Percentiles rank a stretch among this genome's conserved stretches.
Evolutionary conservation across 2,329 filamentous ascomycete genomes (phyloP).

Genomic region (Gaeumannomyces sp.): DNA sequence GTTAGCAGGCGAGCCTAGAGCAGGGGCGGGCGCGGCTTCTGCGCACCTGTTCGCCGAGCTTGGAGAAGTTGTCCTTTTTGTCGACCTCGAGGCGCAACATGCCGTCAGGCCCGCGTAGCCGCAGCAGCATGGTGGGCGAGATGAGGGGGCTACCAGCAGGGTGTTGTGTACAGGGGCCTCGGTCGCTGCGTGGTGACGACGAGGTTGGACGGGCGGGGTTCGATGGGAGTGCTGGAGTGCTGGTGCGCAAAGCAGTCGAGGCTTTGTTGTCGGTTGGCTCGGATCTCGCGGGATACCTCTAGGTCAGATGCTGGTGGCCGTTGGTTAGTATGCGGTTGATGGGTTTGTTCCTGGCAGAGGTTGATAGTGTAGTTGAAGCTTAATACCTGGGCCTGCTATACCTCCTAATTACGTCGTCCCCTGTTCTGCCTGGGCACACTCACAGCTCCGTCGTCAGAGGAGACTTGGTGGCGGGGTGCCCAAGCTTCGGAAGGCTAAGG

Average conservation of each 20-base stretch:
- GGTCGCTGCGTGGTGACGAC: not conserved
- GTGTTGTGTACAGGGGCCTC: too few relatives aligned
- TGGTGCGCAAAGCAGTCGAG: too few relatives aligned
- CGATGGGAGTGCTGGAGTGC: too few relatives aligned
- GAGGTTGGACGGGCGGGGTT: too few relatives aligned
- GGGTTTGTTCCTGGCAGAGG: too few relatives aligned
- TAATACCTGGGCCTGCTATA: too few relatives aligned
- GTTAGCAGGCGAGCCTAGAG: conserved; percentile 14
- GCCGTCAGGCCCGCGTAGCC: conserved; percentile 87
- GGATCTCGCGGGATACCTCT: not conserved
- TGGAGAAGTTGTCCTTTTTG: conserved; percentile 63
- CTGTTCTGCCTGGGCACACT: not conserved
- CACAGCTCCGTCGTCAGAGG: not conserved
- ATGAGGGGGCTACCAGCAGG: not conserved
- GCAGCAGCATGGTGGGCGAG: conserved; percentile 62
- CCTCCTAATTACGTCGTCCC: not conserved
- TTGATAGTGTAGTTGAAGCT: too few relatives aligned
- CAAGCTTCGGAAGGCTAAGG: not conserved
- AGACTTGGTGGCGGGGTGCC: not conserved
- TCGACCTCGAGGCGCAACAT: conserved; percentile 81
- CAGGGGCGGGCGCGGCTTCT: not conserved
- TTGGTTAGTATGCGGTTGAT: not conserved
- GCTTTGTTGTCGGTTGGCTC: too few relatives aligned
- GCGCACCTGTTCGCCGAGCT: conserved; percentile 48
- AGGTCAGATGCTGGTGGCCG: not conserved